Evolutionary conservation across 2,329 filamentous ascomycete species (phyloP), one percentile per base, ranked within the genome.

Genomic region (Epichloe sylvatica): DNA sequence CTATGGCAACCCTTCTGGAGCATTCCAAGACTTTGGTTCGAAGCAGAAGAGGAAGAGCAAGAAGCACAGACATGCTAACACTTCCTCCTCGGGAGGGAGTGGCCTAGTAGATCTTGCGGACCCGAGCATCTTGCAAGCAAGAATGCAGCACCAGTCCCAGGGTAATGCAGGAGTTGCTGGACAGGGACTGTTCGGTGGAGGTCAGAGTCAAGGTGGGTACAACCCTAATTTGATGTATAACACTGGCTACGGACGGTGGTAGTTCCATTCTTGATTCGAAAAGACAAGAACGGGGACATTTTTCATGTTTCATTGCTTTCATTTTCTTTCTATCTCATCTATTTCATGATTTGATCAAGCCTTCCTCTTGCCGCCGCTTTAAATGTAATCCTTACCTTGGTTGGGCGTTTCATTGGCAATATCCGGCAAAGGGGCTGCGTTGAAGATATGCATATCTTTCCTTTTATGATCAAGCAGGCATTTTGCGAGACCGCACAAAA

Each of bases 31-130:
- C 69, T 83, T 84, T 74, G 85, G 85, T 74, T 84, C 86, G 75
- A 94, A 95, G 83, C 89, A 94, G 81, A 95, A 94, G 84, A 96
- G 95, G 82, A 95, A 95, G 88, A 89, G 89, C 77, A 96, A 95
- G 83, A 96, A 96, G 88, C 91, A 96, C 80, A 94, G 90, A 83
- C 90, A 96, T 84, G 91, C 89, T 92, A 95, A 96, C 88, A 96
- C 91, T 91, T 95, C 90, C 86, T 97, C 91, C 83, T 94, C 89
- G 82, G 86, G 86, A 77, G 90, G 89, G 81, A 87, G 88, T 86
- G 90, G 87, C 77, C 82, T 96, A 91, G 90, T 94, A 77, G 90
- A 97, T 94, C 88, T 95, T 90, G 88, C 86, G 78, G 90, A 97
- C 88, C 91, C 91, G 79, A 95, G 88, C 80, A 96, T 96, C 80